Conservation (phyloP, 305 asterid genomes). For the Ilex paraguariensis region DNA sequence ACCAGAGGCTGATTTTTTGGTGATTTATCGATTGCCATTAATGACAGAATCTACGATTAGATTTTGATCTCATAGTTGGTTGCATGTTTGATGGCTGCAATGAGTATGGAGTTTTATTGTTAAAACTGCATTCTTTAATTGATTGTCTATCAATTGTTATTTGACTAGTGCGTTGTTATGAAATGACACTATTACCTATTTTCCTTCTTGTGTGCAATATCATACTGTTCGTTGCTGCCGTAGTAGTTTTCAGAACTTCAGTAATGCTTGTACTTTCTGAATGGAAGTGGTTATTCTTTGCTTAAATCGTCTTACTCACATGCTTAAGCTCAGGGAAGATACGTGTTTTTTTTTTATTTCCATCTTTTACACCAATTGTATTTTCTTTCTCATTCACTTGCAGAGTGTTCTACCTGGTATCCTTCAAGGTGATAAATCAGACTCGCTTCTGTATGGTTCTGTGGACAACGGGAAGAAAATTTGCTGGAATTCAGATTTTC, state of each 20-base stretch:
- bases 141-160: neutral
- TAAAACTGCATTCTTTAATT: neutral
- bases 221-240: no score
- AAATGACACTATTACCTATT: neutral
- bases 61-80: no score
- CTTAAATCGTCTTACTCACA: no score
- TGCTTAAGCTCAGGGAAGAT: no score
- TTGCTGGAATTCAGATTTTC: slow-evolving; percentile 87
- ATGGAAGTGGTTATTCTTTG: no score
- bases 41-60: no score
- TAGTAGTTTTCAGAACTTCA: no score
- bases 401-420: slow-evolving; percentile 98
- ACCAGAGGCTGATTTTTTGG: neutral
- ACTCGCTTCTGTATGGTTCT: slow-evolving; percentile 89
- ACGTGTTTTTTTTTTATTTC: neutral
- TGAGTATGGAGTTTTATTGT: neutral
- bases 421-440: slow-evolving; percentile 96
- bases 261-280: no score
- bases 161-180: neutral
- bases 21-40: neutral
- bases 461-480: slow-evolving; percentile 97
- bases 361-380: neutral
- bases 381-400: slow-evolving; percentile 16
- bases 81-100: neutral
- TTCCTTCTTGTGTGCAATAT: no score